Percentiles rank a stretch among this genome's conserved stretches.
These are phyloP conservation scores for Oryza meyeriana DNA, from an alignment of 176 grass and related monocot species.

Conservation along the genomic window DNA sequence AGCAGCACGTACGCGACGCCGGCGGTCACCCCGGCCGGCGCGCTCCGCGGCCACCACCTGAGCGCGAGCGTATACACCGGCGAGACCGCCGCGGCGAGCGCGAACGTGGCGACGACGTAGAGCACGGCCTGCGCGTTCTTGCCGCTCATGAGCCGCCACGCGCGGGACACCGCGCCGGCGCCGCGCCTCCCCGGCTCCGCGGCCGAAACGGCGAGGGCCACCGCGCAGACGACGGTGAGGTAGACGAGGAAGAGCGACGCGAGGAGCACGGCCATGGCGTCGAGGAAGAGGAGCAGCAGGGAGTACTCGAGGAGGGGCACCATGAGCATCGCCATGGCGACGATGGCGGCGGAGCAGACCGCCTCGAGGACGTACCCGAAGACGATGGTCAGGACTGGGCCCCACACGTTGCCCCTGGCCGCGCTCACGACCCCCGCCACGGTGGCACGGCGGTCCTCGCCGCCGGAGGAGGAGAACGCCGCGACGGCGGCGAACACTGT, in stretches of 20 bases:
- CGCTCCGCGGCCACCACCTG: conserved; percentile 6
- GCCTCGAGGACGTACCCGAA: conserved; percentile 38
- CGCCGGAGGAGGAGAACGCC: neutral
- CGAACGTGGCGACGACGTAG: conserved; percentile 36
- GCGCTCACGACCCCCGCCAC: neutral
- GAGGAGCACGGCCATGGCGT: conserved; percentile 25
- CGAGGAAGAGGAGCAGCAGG: conserved; percentile 41
- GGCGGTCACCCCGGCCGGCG: neutral
- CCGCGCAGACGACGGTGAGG: conserved; percentile 45
- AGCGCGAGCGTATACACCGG: conserved; percentile 48
- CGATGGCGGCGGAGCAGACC: conserved; percentile 15
- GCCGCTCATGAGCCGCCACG: conserved; percentile 38
- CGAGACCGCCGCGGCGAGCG: conserved; percentile 28
- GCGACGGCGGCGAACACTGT: conserved; percentile 39
- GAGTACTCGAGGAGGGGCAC: conserved; percentile 42
- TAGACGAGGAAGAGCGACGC: conserved; percentile 46
- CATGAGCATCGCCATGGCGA: neutral
- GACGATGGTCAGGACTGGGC: conserved; percentile 21
- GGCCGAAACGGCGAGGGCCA: conserved; percentile 20
- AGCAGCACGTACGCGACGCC: conserved; percentile 40
- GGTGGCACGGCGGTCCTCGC: neutral
- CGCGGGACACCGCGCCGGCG: conserved; percentile 33
- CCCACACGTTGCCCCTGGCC: neutral
- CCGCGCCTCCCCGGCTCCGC: conserved; percentile 32
- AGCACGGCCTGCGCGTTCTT: conserved; percentile 34